A percentile compares a stretch with the other conserved stretches of the same genome.
Conservation (phyloP, 768 basidiomycete genomes). For the Calocybe gangraenosa region DNA sequence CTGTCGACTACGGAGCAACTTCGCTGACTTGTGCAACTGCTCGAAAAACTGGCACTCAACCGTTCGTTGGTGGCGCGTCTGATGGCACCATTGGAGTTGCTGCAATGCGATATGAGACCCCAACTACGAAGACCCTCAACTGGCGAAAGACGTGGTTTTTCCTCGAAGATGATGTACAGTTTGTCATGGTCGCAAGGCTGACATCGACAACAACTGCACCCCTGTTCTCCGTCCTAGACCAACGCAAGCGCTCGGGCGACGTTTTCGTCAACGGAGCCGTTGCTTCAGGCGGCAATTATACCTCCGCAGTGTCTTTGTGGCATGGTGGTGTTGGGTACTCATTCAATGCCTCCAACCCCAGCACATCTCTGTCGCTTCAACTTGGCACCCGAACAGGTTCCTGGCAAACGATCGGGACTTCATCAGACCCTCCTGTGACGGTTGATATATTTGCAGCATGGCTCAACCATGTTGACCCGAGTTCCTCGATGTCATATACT, state of each 20-base stretch:
- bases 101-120: conserved; percentile 68
- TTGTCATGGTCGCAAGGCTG: conserved; percentile 56
- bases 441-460: conserved; percentile 67
- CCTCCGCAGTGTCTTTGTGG: conserved; percentile 43
- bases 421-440: conserved; percentile 48
- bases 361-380: conserved; percentile 33
- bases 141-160: conserved; percentile 80
- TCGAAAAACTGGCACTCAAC: conserved; percentile 38
- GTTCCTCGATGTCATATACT: conserved; percentile 45
- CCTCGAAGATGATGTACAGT: conserved; percentile 59
- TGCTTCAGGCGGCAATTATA: conserved; percentile 10
- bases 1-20: conserved; percentile 59
- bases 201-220: conserved; percentile 40
- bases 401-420: conserved; percentile 64
- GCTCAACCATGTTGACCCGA: conserved; percentile 38
- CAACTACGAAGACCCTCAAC: conserved; percentile 44
- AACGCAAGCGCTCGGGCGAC: conserved; percentile 42
- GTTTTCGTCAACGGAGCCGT: conserved; percentile 41
- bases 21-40: conserved; percentile 46
- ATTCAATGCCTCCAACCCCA: conserved; percentile 32
- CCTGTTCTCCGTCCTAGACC: conserved; percentile 65
- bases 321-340: conserved; percentile 63
- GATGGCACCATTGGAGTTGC: conserved; percentile 53
- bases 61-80: conserved; percentile 66
- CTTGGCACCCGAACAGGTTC: conserved; percentile 49